These are phyloP conservation scores for Fraxinus quadrangulata DNA, from an alignment of 257 asterid species.

Conservation along the genomic window DNA sequence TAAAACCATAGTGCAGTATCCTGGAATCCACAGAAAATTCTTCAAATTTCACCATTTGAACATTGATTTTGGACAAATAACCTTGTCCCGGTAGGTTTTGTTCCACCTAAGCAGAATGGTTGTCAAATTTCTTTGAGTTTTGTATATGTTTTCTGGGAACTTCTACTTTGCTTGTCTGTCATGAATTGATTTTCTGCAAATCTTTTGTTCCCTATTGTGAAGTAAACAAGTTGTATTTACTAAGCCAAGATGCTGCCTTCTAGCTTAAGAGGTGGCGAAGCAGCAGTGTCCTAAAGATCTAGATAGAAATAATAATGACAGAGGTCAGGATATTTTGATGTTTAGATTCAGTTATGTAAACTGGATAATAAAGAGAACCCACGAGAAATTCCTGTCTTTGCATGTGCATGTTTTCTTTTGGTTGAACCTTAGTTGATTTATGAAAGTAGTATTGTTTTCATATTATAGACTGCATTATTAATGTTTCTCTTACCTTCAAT, in stretches of 20 bases:
- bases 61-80: too few relatives aligned
- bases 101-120: too few relatives aligned
- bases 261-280: not conserved
- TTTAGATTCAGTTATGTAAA: not conserved
- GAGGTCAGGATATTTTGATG: not conserved
- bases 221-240: too few relatives aligned
- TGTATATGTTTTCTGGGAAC: not conserved
- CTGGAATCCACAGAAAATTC: too few relatives aligned
- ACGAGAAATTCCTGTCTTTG: not conserved
- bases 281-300: not conserved
- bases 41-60: too few relatives aligned
- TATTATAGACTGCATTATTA: slow-evolving; percentile 16
- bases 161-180: not conserved
- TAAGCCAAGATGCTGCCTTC: not conserved
- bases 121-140: not conserved
- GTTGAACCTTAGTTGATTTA: not conserved
- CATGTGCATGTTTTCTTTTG: too few relatives aligned
- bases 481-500: slow-evolving; percentile 69
- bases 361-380: not conserved
- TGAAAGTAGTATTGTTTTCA: not conserved
- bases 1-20: too few relatives aligned
- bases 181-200: too few relatives aligned
- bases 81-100: too few relatives aligned
- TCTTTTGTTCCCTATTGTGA: too few relatives aligned
- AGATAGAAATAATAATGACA: slow-evolving; percentile 8